Evolutionary conservation across 2,329 filamentous ascomycete species (phyloP), one percentile per base, ranked within the genome.

Genomic region (Bipolaris sorokiniana): DNA sequence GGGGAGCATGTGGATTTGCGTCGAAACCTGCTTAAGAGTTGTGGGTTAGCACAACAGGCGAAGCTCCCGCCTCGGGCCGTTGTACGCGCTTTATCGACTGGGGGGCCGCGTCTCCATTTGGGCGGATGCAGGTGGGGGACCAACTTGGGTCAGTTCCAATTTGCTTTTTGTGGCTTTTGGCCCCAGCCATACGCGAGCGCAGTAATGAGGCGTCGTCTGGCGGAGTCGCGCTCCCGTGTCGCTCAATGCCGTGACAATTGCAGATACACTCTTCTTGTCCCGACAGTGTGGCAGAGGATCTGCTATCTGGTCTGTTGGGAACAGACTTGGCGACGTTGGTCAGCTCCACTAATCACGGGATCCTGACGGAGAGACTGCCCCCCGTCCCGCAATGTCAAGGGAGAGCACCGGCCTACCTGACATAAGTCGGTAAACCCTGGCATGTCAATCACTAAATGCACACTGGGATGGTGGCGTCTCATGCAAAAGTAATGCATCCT

Each of bases 1-100:
- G n/a, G 28, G 28, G 28, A 31, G 28, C 40, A 42, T 42, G 20
- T 23, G 22, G 15, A 9, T 42, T 46, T 22, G 44, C 28, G 10
- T 3, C 44, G 11, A 46, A 20, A 15, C 33, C 18, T 16, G 10
- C 28, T 31, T 31, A 31, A 10, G 28, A 31, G 16, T n/a, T n/a
- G n/a, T 23, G 11, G 28, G 45, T 22, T 48, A 16, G 33, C 15
- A 36, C n/a, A 7, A 15, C 26, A 34, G 28, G 36, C 38, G 18
- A 44, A 16, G 7, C 20, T 34, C 18, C 38, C 48, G 48, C 31
- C 15, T 26, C 48, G 48, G 48, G 48, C 48, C 48, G 48, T 51
- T 51, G 38, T 38, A 37, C 45, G 33, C 33, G 33, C 45, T 48
- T 48, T 20, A 26, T 36, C 18, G n/a, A 36, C 31, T 48, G 31